Evolutionary conservation across 306 rosid species (phyloP).

Genomic region (Cicer judaicum): DNA sequence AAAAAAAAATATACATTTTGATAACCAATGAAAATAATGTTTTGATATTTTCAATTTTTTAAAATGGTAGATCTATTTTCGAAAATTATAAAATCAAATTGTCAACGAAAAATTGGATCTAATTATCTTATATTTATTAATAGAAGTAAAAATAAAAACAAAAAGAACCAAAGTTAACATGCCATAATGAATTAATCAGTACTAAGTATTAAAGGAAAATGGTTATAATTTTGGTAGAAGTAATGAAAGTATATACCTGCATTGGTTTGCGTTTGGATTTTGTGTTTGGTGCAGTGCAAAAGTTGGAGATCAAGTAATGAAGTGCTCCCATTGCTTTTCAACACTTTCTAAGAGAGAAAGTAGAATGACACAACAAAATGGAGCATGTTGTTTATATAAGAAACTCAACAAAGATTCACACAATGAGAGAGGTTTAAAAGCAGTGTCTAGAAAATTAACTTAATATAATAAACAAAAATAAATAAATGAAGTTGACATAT

Average conservation of each 20-base stretch:
- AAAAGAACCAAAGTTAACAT: too few relatives aligned
- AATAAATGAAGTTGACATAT: constrained; percentile 39
- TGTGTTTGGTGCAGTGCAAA: constrained; percentile 63
- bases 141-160: background rate
- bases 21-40: too few relatives aligned
- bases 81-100: too few relatives aligned
- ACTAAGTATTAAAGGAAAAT: background rate
- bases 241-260: constrained; percentile 64
- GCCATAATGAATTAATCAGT: too few relatives aligned
- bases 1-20: too few relatives aligned
- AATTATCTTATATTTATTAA: too few relatives aligned
- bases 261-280: constrained; percentile 70
- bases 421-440: constrained; percentile 27
- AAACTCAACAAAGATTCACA: constrained; percentile 38
- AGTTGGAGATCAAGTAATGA: constrained; percentile 65
- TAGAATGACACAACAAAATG: constrained; percentile 36
- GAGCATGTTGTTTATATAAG: constrained; percentile 48
- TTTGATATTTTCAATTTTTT: too few relatives aligned
- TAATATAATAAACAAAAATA: constrained; percentile 35
- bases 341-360: constrained; percentile 32
- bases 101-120: too few relatives aligned
- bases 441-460: constrained; percentile 37
- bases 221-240: background rate
- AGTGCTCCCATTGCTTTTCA: constrained; percentile 78
- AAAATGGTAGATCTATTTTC: too few relatives aligned